Evolutionary conservation across 2,329 filamentous ascomycete genomes (phyloP).

Genomic region (Neurospora sp.): DNA sequence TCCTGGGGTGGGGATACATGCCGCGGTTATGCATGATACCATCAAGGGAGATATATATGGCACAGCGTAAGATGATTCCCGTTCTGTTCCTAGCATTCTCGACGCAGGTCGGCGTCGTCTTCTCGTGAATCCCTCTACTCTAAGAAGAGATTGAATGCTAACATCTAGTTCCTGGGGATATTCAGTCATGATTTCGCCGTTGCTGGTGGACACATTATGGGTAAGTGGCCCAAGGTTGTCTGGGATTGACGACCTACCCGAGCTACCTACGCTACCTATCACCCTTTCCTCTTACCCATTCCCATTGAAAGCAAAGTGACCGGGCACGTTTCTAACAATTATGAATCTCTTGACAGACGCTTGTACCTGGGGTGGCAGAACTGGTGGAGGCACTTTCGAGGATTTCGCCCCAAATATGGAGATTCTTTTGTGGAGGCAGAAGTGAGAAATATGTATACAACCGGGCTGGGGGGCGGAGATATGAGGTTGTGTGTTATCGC

Average conservation of each 20-base stretch:
- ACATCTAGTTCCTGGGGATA: neutral
- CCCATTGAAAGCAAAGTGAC: neutral
- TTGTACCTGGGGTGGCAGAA: neutral
- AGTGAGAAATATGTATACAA: neutral
- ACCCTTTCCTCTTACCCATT: neutral
- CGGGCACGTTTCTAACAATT: neutral
- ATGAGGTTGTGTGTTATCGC: neutral
- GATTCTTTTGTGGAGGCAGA: too few relatives aligned
- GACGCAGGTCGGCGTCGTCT: neutral
- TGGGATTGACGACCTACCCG: too few relatives aligned
- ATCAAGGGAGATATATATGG: too few relatives aligned
- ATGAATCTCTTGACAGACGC: neutral
- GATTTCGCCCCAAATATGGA: too few relatives aligned
- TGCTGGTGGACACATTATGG: neutral
- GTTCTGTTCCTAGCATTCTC: neutral
- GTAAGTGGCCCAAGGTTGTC: neutral
- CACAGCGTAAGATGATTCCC: neutral
- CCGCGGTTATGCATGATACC: too few relatives aligned
- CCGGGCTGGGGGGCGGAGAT: neutral
- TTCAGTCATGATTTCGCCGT: neutral
- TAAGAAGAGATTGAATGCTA: neutral
- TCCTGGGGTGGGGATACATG: too few relatives aligned
- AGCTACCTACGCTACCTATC: too few relatives aligned
- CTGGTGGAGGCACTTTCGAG: accelerated
- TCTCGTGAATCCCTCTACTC: neutral